Evolutionary conservation across 306 rosid genomes (phyloP).

Genomic region (Prunus persica): DNA sequence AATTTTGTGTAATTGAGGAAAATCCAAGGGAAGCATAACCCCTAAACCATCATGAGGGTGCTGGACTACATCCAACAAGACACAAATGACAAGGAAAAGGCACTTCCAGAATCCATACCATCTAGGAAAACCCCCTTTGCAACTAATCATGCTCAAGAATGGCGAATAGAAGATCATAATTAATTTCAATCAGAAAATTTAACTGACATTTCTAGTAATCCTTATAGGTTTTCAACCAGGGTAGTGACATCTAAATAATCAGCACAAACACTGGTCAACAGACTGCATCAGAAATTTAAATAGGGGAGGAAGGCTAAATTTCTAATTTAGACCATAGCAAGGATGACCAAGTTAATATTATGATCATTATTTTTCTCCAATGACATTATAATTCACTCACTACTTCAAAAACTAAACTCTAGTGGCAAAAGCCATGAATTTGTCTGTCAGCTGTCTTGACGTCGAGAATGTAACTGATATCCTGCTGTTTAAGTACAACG

Average conservation of each 20-base stretch:
- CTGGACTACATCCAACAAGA: not conserved
- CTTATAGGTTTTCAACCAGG: not conserved
- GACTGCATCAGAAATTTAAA: not conserved
- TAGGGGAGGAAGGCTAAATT: not conserved
- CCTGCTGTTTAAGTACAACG: slow-evolving; percentile 4
- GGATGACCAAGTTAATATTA: not conserved
- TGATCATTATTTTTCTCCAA: not conserved
- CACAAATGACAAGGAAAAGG: not conserved
- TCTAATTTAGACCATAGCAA: not conserved
- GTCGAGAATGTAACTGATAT: not conserved
- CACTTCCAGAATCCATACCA: not conserved
- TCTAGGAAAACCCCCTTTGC: not conserved
- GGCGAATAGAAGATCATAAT: not conserved
- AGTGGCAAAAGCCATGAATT: not conserved
- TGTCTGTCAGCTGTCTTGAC: not conserved
- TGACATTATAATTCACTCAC: not conserved
- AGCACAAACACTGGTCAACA: not conserved
- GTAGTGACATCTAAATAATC: not conserved
- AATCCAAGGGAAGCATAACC: not conserved
- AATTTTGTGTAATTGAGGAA: not conserved
- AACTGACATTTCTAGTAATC: not conserved
- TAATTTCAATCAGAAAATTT: not conserved
- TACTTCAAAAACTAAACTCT: not conserved
- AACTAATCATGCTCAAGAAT: not conserved
- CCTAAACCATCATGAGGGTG: not conserved